Evolutionary conservation across 352 stramenopile genomes (phyloP).

Genomic region (Phytophthora pisi): DNA sequence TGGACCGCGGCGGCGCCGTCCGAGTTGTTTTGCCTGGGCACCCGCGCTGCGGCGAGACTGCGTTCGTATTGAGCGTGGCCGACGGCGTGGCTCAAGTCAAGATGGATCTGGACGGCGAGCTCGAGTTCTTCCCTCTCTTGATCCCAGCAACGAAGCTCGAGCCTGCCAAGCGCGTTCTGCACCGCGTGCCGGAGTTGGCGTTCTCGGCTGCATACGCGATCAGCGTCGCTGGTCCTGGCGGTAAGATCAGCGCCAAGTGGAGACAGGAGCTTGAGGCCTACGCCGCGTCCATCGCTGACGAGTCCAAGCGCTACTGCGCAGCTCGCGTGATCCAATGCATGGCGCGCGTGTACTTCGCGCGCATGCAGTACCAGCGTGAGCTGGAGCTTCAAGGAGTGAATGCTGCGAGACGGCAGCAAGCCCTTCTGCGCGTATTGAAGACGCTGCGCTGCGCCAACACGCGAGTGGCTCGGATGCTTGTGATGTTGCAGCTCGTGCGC

Average conservation of each 20-base stretch:
- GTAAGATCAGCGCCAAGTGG: conserved; percentile 57
- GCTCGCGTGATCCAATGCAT: conserved; percentile 80
- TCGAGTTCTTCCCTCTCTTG: conserved; percentile 82
- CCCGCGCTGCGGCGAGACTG: conserved; percentile 76
- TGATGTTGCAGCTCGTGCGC: conserved; percentile 70
- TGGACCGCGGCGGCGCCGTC: conserved; percentile 62
- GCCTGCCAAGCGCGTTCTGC: conserved; percentile 56
- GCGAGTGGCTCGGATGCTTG: conserved; percentile 66
- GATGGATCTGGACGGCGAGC: conserved; percentile 74
- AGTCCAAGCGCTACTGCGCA: conserved; percentile 73
- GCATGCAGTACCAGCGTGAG: conserved; percentile 64
- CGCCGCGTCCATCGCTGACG: conserved; percentile 58
- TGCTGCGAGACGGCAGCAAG: conserved; percentile 61
- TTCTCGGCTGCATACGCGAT: conserved; percentile 60
- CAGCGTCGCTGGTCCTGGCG: conserved; percentile 31
- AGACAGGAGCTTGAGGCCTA: conserved; percentile 64
- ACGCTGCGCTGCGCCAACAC: conserved; percentile 72
- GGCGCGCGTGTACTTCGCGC: conserved; percentile 66
- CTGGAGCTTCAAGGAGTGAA: conserved; percentile 74
- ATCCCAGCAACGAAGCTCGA: conserved; percentile 67
- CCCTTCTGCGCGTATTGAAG: conserved; percentile 51
- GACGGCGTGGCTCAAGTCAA: conserved; percentile 79
- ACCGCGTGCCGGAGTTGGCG: conserved; percentile 61
- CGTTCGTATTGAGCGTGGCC: conserved; percentile 66
- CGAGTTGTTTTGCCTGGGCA: conserved; percentile 79